phyloP scores from a whole-genome alignment of 257 asterid species.

The Coffea canephora region DNA sequence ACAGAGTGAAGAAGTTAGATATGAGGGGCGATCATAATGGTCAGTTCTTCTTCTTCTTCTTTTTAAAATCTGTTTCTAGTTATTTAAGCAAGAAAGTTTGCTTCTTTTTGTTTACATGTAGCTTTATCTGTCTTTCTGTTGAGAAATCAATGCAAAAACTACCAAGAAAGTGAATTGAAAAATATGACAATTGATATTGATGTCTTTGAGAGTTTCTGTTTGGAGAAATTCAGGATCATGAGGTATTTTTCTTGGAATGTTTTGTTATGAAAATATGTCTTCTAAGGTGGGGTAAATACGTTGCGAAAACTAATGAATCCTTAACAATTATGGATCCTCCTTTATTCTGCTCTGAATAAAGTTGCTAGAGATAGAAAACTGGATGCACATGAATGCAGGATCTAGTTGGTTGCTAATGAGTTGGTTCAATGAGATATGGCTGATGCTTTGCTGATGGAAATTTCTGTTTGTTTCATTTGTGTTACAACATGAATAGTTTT shows the following conservation, averaged over 20 bases:
- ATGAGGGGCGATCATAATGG: constrained; percentile 41
- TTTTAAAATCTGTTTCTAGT: no score
- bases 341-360: neutral
- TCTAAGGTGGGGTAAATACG: neutral
- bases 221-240: neutral
- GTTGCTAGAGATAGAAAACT: neutral
- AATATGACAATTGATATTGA: neutral
- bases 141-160: neutral
- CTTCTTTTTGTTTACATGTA: neutral
- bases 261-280: neutral
- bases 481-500: neutral
- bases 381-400: neutral
- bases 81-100: neutral
- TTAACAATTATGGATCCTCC: neutral
- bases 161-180: no score
- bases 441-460: neutral
- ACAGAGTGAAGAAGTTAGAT: constrained; percentile 43
- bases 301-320: neutral
- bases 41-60: constrained; percentile 24
- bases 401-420: neutral
- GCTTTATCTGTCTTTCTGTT: neutral
- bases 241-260: neutral
- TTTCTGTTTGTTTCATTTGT: neutral
- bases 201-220: neutral
- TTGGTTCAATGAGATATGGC: neutral